Conservation (phyloP, 2,329 filamentous ascomycete genomes). For the Pyricularia sp. region DNA sequence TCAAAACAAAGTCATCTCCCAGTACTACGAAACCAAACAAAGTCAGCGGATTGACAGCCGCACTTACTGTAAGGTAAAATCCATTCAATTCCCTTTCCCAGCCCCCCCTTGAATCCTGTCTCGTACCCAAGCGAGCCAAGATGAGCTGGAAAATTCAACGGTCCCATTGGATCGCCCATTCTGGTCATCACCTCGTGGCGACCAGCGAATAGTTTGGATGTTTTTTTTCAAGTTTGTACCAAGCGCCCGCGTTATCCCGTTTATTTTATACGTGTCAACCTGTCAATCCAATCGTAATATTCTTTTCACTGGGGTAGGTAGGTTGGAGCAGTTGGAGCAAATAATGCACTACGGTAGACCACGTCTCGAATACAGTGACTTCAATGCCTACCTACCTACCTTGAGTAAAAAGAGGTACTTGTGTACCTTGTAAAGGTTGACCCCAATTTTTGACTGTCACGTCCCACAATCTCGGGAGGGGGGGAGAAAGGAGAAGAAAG, state of each 20-base stretch:
- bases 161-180: not conserved
- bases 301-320: not conserved
- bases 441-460: not conserved
- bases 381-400: no score
- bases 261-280: not conserved
- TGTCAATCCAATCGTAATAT: not conserved
- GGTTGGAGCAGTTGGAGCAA: not conserved
- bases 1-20: not conserved
- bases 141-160: not conserved
- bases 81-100: not conserved
- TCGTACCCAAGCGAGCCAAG: not conserved
- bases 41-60: not conserved
- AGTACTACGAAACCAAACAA: no score
- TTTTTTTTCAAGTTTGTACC: not conserved
- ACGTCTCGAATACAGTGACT: not conserved
- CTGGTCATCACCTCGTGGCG: not conserved
- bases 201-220: not conserved
- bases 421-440: not conserved
- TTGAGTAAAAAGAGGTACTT: not conserved
- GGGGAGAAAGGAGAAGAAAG: not conserved
- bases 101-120: not conserved
- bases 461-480: not conserved
- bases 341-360: not conserved
- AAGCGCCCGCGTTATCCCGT: not conserved
- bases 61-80: not conserved